Evolutionary conservation across 345 rosid genomes (phyloP).

Genomic region (Erysimum cheiranthoides): DNA sequence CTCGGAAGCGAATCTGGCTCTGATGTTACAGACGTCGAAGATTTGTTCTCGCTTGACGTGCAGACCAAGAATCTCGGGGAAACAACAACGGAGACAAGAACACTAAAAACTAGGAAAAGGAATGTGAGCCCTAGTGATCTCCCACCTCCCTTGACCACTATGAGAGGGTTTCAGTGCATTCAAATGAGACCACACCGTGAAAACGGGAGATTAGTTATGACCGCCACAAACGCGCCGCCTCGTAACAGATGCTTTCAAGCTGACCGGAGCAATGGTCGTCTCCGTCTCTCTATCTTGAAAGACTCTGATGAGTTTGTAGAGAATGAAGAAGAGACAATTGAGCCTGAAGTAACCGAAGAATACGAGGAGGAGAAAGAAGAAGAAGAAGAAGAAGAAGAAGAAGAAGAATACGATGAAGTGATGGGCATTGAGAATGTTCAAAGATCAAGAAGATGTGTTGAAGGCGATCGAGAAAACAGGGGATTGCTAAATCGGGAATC

Average conservation of each 20-base stretch:
- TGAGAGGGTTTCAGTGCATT: conserved; percentile 59
- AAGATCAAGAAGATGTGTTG: conserved; percentile 55
- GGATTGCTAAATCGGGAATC: conserved; percentile 64
- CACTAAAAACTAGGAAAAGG: conserved; percentile 38
- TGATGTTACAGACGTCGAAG: conserved; percentile 50
- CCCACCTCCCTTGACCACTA: conserved; percentile 90
- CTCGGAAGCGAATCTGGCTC: conserved; percentile 86
- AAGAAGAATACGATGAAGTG: conserved; percentile 20
- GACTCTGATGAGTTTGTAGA: conserved; percentile 34
- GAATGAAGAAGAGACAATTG: conserved; percentile 37
- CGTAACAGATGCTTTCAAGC: conserved; percentile 52
- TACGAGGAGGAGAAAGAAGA: conserved; percentile 6
- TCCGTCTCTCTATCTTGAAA: conserved; percentile 56
- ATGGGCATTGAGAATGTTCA: conserved; percentile 45
- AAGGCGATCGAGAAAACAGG: conserved; percentile 50
- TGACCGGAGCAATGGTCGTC: conserved; percentile 85
- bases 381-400: conserved; percentile 8
- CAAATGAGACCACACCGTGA: conserved; percentile 72
- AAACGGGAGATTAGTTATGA: conserved; percentile 72
- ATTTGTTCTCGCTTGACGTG: conserved; percentile 48
- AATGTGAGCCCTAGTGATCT: conserved; percentile 50
- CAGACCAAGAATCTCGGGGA: conserved; percentile 28
- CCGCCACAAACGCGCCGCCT: conserved; percentile 56
- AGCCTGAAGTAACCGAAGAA: conserved; percentile 28
- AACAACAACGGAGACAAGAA: conserved; percentile 45